A percentile compares a stretch with the other conserved stretches of the same genome.
These are phyloP conservation scores for Meyerozyma elateridarum DNA, from an alignment of 1,139 yeast species.

Conservation along the genomic window DNA sequence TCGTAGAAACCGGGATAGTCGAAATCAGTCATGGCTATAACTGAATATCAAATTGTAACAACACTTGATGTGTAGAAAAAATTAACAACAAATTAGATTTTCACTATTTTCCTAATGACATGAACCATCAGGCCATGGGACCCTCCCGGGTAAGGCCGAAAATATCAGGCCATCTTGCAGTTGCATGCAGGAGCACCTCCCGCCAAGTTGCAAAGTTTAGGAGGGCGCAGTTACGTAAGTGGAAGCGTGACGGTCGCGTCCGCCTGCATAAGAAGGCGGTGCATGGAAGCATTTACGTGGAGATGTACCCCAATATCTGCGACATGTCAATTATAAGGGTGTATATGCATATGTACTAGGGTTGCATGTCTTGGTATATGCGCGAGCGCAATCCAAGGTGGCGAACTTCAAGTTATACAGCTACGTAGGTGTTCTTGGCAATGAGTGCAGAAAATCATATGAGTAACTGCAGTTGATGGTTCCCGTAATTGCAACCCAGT, in stretches of 20 bases:
- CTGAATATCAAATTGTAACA: neutral
- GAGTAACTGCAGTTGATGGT: constrained; percentile 1
- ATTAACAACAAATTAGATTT: neutral
- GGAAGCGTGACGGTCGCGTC: neutral
- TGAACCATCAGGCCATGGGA: neutral
- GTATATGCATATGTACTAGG: neutral
- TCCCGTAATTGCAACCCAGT: constrained; percentile 1
- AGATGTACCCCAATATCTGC: neutral
- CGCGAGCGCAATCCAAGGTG: neutral
- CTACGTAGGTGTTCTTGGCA: too few species aligned
- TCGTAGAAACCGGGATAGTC: constrained; percentile 21
- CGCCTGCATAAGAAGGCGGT: too few species aligned
- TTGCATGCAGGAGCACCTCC: neutral
- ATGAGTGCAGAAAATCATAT: too few species aligned
- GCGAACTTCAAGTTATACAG: too few species aligned
- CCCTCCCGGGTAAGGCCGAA: constrained; percentile 5
- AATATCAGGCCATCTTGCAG: constrained; percentile 4
- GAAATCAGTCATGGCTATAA: constrained; percentile 14
- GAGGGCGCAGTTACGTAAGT: constrained; percentile 2
- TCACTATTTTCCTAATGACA: neutral
- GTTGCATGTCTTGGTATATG: too few species aligned
- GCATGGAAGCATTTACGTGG: too few species aligned
- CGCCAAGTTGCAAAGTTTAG: too few species aligned
- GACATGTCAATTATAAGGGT: neutral
- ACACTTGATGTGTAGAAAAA: too few species aligned